Percentiles rank a stretch among this genome's conserved stretches.
phyloP scores from a whole-genome alignment of 2,329 filamentous ascomycete genomes.

The Ustulina deusta region DNA sequence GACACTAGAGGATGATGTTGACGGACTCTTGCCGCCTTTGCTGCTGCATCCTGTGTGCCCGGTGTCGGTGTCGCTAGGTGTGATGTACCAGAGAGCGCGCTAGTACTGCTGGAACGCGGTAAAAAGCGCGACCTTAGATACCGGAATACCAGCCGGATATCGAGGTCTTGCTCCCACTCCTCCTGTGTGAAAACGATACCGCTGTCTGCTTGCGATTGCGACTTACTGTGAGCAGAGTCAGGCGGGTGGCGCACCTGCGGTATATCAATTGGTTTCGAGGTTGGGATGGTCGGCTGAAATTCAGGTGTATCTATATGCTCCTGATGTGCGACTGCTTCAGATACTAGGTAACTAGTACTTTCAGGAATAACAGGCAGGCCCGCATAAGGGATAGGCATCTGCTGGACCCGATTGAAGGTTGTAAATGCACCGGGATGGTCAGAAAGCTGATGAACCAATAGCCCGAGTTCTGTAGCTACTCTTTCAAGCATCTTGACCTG shows the following conservation, averaged over 20 bases:
- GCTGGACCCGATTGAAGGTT: conserved; percentile 76
- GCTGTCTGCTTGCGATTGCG: conserved; percentile 41
- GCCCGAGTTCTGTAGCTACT: conserved; percentile 86
- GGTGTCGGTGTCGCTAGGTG: conserved; percentile 63
- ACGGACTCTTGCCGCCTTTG: conserved; percentile 84
- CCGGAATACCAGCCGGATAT: conserved; percentile 90
- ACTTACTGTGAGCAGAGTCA: conserved; percentile 34
- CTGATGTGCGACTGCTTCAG: conserved; percentile 59
- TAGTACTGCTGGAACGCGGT: conserved; percentile 58
- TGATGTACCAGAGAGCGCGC: conserved; percentile 58
- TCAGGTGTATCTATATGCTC: conserved; percentile 60
- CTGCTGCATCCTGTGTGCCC: conserved; percentile 73
- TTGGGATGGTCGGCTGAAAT: conserved; percentile 63
- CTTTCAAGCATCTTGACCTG: conserved; percentile 83
- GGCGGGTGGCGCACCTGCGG: conserved; percentile 47
- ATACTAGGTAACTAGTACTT: conserved; percentile 52
- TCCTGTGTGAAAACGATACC: conserved; percentile 69
- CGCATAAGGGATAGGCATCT: conserved; percentile 78
- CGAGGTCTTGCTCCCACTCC: conserved; percentile 94
- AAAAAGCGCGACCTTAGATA: conserved; percentile 84
- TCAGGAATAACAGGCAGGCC: conserved; percentile 77
- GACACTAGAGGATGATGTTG: conserved; percentile 90
- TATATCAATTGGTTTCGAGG: conserved; percentile 54
- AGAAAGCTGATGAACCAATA: conserved; percentile 84
- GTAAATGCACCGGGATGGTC: conserved; percentile 91